A percentile compares a stretch with the other conserved stretches of the same genome.
Evolutionary conservation across 306 rosid genomes (phyloP).

Genomic region (Erythrophleum fordii): DNA sequence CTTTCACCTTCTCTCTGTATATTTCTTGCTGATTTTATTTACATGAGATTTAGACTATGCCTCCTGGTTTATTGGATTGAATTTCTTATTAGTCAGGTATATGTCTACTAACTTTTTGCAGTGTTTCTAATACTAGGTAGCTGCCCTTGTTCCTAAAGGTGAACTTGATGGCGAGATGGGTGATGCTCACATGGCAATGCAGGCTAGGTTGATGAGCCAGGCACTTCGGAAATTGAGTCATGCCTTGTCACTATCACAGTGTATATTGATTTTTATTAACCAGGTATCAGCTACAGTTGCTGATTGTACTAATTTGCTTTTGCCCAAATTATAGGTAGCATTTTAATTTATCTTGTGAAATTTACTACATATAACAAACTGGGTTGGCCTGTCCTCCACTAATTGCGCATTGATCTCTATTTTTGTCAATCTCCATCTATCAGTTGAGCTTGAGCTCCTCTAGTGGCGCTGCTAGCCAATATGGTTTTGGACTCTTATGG

Average conservation of each 20-base stretch:
- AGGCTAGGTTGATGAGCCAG: conserved; percentile 97
- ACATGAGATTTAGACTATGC: conserved; percentile 2
- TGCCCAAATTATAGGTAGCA: neutral
- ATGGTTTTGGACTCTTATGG: neutral
- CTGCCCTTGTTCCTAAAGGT: conserved; percentile 93
- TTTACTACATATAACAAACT: neutral
- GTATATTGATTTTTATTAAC: conserved; percentile 78
- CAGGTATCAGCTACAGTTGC: conserved; percentile 63
- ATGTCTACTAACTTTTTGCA: conserved; percentile 28
- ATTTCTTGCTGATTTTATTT: neutral
- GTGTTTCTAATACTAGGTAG: conserved; percentile 64
- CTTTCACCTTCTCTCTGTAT: conserved; percentile 12
- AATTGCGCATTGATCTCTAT: neutral
- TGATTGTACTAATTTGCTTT: conserved; percentile 14
- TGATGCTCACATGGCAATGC: conserved; percentile 96
- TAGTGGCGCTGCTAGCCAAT: neutral
- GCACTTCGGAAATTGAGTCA: conserved; percentile 93
- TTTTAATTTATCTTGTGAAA: conserved; percentile 1
- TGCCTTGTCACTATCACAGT: conserved; percentile 77
- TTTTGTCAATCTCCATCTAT: neutral
- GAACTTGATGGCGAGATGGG: conserved; percentile 98
- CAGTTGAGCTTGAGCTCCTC: neutral
- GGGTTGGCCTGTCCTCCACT: conserved; percentile 5
- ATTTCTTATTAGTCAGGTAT: conserved; percentile 11
- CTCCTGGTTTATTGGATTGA: conserved; percentile 23